Percentiles rank a stretch among this genome's conserved stretches.
Evolutionary conservation across 192 early-diverging fungal species (phyloP).

Genomic region (Rhizophagus clarus): DNA sequence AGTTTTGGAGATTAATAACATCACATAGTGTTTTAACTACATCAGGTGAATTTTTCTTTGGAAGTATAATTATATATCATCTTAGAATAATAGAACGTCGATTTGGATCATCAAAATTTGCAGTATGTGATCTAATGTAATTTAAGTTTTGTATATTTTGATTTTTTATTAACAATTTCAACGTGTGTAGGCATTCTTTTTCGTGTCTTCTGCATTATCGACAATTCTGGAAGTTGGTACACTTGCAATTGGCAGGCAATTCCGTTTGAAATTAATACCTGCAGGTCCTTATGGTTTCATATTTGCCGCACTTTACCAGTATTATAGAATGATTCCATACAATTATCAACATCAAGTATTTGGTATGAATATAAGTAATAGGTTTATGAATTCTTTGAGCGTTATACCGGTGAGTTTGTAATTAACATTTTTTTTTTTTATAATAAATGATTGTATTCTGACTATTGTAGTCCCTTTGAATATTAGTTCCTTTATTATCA

Average conservation of each 20-base stretch:
- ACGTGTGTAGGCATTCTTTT: slow-evolving; percentile 40
- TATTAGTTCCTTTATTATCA: slow-evolving; percentile 49
- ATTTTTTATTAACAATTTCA: neutral
- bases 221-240: slow-evolving; percentile 59
- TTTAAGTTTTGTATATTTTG: neutral
- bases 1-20: slow-evolving; percentile 67
- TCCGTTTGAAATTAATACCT: slow-evolving; percentile 52
- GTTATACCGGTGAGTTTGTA: slow-evolving; percentile 2
- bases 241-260: slow-evolving; percentile 43
- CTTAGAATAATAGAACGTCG: slow-evolving; percentile 62
- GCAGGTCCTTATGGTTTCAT: slow-evolving; percentile 62
- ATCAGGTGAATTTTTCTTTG: slow-evolving; percentile 62
- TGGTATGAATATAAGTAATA: neutral
- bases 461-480: neutral
- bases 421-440: neutral
- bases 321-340: slow-evolving; percentile 51
- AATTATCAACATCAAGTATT: neutral
- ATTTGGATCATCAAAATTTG: slow-evolving; percentile 65
- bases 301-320: slow-evolving; percentile 62
- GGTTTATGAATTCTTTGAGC: neutral
- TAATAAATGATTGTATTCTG: neutral
- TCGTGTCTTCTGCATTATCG: slow-evolving; percentile 47
- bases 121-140: slow-evolving; percentile 39
- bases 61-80: slow-evolving; percentile 59
- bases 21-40: slow-evolving; percentile 57